These are phyloP conservation scores for Blastocystis sp. DNA, from an alignment of 352 stramenopile species.

Conservation along the genomic window DNA sequence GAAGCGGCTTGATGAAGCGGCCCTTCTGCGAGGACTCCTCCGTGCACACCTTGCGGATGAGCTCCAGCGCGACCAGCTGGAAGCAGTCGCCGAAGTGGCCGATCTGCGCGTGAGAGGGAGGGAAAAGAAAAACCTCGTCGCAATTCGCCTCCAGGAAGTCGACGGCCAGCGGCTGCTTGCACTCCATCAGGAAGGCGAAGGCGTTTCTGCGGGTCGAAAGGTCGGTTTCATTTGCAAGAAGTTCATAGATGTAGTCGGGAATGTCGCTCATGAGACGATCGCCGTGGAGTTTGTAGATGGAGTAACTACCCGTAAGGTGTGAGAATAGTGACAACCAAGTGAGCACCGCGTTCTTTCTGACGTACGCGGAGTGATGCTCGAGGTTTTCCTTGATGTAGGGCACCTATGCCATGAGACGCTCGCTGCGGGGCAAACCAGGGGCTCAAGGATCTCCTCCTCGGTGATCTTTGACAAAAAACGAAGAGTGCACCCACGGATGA, in stretches of 20 bases:
- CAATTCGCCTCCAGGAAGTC: conserved; percentile 79
- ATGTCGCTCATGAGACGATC: conserved; percentile 92
- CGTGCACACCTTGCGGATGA: conserved; percentile 94
- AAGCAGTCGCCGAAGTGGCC: conserved; percentile 93
- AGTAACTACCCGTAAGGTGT: conserved; percentile 88
- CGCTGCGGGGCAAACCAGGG: conserved; percentile 75
- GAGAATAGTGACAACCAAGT: neutral
- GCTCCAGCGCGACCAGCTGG: conserved; percentile 95
- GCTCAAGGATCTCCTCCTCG: conserved; percentile 91
- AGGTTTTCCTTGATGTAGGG: conserved; percentile 89
- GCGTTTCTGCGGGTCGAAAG: conserved; percentile 89
- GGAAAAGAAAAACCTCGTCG: conserved; percentile 31
- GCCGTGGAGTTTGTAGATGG: conserved; percentile 92
- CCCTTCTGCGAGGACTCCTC: conserved; percentile 93
- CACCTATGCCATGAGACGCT: conserved; percentile 42
- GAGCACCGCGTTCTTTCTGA: conserved; percentile 92
- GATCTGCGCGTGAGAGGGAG: conserved; percentile 75
- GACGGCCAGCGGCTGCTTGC: conserved; percentile 91
- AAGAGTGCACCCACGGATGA: conserved; percentile 96
- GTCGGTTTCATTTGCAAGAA: conserved; percentile 91
- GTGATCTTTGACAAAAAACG: conserved; percentile 98
- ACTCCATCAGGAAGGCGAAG: conserved; percentile 99
- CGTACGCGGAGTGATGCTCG: conserved; percentile 95
- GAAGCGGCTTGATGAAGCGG: conserved; percentile 96
- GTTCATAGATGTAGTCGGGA: conserved; percentile 91